Conservation (phyloP, 495 filamentous ascomycete species). For the Aspergillus mulundensis region DNA sequence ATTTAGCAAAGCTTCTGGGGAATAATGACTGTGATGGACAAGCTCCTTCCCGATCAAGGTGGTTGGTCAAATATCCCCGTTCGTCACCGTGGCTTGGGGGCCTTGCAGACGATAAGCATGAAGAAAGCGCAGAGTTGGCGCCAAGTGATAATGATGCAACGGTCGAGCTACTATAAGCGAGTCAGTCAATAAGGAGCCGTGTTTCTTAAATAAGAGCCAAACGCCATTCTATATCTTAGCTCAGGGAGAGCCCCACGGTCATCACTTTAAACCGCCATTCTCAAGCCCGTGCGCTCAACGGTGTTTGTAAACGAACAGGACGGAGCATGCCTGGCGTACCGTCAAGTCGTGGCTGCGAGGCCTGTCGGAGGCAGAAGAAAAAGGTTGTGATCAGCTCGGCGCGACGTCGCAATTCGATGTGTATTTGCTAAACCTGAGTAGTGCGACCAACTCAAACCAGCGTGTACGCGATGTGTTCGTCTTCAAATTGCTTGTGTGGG, state of each 20-base stretch:
- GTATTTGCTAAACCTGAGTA: slow-evolving; percentile 6
- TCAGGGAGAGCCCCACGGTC: not conserved
- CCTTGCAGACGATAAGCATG: not conserved
- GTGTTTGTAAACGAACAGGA: not conserved
- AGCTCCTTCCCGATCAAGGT: not conserved
- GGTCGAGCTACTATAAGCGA: not conserved
- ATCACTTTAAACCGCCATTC: not conserved
- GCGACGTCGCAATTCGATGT: not conserved
- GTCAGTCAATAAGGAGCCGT: not conserved
- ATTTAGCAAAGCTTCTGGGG: not conserved
- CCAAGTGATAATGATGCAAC: slow-evolving; percentile 4
- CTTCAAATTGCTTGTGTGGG: slow-evolving; percentile 39
- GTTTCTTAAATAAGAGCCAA: not conserved
- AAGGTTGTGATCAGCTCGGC: slow-evolving; percentile 26
- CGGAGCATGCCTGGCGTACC: slow-evolving; percentile 43
- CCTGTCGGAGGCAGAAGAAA: slow-evolving; percentile 46
- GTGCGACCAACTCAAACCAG: slow-evolving; percentile 34
- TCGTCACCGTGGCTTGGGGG: not conserved
- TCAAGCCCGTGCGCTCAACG: not conserved
- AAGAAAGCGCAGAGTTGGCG: not conserved
- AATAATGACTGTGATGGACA: not conserved
- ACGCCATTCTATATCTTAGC: not conserved
- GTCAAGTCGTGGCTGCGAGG: slow-evolving; percentile 42
- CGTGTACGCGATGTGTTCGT: slow-evolving; percentile 38
- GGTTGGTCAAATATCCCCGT: not conserved